These are phyloP conservation scores for Rhynchospora breviuscula DNA, from an alignment of 176 grass and related monocot species.

Conservation along the genomic window DNA sequence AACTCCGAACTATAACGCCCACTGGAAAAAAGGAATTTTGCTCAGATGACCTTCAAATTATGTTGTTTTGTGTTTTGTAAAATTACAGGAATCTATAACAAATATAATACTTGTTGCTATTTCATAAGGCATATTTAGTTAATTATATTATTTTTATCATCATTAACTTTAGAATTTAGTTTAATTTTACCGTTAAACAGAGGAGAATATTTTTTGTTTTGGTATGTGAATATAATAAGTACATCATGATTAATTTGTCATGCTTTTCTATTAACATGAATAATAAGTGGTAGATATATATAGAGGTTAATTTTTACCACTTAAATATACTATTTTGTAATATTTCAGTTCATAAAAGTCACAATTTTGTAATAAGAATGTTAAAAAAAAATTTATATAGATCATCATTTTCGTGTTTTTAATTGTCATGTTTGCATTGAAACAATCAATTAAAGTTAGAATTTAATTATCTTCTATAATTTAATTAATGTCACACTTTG, in stretches of 20 bases:
- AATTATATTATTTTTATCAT: not conserved
- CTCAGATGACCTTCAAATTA: not conserved
- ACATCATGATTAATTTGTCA: not conserved
- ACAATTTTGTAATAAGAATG: not conserved
- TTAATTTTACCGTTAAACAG: not conserved
- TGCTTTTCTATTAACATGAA: not conserved
- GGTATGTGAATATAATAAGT: not conserved
- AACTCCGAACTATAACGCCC: constrained; percentile 24
- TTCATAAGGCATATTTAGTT: no score
- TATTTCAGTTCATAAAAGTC: not conserved
- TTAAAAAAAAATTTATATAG: not conserved
- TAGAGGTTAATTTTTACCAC: no score
- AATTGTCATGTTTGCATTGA: not conserved
- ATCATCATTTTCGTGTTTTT: not conserved
- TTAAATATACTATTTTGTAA: no score
- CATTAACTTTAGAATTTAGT: not conserved
- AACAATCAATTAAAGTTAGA: not conserved
- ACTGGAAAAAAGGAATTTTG: not conserved
- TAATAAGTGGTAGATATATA: no score
- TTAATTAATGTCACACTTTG: not conserved
- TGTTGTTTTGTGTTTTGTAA: not conserved
- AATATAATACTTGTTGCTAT: no score
- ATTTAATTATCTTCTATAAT: not conserved
- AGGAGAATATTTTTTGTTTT: not conserved
- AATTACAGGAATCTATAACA: not conserved